Conservation (phyloP, 345 rosid genomes). For the Populus tremula region DNA sequence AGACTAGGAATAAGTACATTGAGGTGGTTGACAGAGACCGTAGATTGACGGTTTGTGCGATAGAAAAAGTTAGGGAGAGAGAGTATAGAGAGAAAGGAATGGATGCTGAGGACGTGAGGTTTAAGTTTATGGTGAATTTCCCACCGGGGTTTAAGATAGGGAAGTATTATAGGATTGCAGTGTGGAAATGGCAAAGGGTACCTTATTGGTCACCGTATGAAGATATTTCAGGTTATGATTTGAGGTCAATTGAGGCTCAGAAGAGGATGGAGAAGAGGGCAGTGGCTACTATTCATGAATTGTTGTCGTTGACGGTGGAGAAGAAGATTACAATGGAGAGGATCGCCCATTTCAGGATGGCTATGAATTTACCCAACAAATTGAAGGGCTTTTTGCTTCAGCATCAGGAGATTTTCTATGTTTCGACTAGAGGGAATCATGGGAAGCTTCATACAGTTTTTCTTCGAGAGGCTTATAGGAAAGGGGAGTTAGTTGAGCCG, state of each 20-base stretch:
- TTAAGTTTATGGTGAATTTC: conserved; percentile 74
- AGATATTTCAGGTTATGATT: conserved; percentile 74
- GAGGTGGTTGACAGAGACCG: conserved; percentile 67
- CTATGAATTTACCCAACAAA: conserved; percentile 73
- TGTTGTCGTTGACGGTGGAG: conserved; percentile 78
- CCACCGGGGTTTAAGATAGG: conserved; percentile 95
- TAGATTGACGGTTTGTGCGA: conserved; percentile 54
- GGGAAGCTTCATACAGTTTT: conserved; percentile 95
- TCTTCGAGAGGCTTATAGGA: conserved; percentile 80
- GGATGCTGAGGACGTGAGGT: conserved; percentile 80
- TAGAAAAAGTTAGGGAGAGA: conserved; percentile 76
- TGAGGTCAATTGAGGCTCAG: conserved; percentile 87
- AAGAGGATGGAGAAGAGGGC: conserved; percentile 95
- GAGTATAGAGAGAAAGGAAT: conserved; percentile 82
- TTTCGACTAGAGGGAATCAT: conserved; percentile 87
- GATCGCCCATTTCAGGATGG: conserved; percentile 83
- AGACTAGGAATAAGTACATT: conserved; percentile 75
- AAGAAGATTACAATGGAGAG: conserved; percentile 88
- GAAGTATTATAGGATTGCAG: conserved; percentile 80
- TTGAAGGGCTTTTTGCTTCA: conserved; percentile 83
- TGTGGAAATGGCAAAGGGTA: conserved; percentile 94
- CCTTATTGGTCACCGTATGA: conserved; percentile 98
- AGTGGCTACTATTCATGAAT: conserved; percentile 81
- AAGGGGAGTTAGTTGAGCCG: conserved; percentile 73
- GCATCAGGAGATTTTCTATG: conserved; percentile 90